Evolutionary conservation across 805 yeast genomes (phyloP).

Genomic region (Crinitomyces ghanaensis): DNA sequence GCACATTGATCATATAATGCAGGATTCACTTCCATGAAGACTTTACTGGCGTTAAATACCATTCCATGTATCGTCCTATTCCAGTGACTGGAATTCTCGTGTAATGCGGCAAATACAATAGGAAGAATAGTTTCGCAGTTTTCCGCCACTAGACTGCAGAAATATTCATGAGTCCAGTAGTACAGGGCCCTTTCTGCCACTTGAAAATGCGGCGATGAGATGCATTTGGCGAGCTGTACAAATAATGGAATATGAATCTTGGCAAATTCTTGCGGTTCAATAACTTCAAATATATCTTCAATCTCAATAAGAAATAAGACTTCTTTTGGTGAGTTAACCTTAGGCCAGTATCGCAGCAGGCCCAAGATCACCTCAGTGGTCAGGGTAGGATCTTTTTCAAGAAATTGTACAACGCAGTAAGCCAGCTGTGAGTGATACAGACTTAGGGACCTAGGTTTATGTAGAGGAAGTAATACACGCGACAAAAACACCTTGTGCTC

Average conservation of each 20-base stretch:
- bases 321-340: conserved; percentile 87
- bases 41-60: conserved; percentile 83
- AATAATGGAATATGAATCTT: conserved; percentile 88
- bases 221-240: conserved; percentile 89
- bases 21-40: conserved; percentile 88
- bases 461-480: conserved; percentile 81
- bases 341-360: conserved; percentile 90
- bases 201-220: conserved; percentile 92
- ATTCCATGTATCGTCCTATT: conserved; percentile 84
- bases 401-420: conserved; percentile 90
- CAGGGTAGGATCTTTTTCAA: conserved; percentile 84
- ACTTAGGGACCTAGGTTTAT: conserved; percentile 79
- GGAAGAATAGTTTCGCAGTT: conserved; percentile 83
- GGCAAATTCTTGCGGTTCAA: conserved; percentile 85
- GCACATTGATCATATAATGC: conserved; percentile 86
- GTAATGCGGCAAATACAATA: conserved; percentile 78
- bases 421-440: conserved; percentile 95
- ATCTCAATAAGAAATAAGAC: conserved; percentile 91
- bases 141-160: conserved; percentile 80
- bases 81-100: conserved; percentile 85
- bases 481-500: conserved; percentile 89
- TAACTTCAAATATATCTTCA: conserved; percentile 92
- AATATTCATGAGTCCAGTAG: conserved; percentile 91
- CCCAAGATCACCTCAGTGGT: conserved; percentile 98
- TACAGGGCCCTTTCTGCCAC: conserved; percentile 91